Percentiles rank a stretch among this genome's conserved stretches.
Conservation (phyloP, 805 yeast species). For the Isabelozyma gotoi region DNA sequence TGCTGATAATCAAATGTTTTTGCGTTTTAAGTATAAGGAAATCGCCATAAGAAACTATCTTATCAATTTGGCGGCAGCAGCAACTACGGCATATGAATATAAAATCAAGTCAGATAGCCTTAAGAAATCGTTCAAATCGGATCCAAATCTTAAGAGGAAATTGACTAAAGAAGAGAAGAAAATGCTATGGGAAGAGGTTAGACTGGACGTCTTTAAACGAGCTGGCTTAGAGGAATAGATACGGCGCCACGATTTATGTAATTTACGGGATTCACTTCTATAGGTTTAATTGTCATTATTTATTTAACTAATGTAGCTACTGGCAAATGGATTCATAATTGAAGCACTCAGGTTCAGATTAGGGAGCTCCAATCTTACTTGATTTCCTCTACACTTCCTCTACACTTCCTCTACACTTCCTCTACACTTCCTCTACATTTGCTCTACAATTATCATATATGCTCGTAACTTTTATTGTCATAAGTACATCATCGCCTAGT, state of each 20-base stretch:
- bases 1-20: constrained; percentile 24
- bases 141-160: constrained; percentile 22
- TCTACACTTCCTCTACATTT: neutral
- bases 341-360: too few species aligned
- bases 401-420: neutral
- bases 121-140: constrained; percentile 23
- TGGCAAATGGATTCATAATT: too few species aligned
- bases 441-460: neutral
- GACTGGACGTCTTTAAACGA: constrained; percentile 51
- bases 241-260: neutral
- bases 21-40: constrained; percentile 39
- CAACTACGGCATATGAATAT: constrained; percentile 53
- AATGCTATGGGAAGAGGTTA: constrained; percentile 47
- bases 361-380: neutral
- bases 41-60: constrained; percentile 50
- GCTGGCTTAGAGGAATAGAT: constrained; percentile 39
- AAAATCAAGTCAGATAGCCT: constrained; percentile 36
- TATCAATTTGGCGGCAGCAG: constrained; percentile 54
- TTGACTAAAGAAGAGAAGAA: constrained; percentile 42
- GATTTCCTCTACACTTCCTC: neutral
- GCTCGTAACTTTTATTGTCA: neutral
- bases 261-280: neutral
- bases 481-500: neutral
- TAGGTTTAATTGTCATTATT: neutral
- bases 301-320: neutral